These are phyloP conservation scores for Epithemia pelagica DNA, from an alignment of 108 stramenopile genomes.

Conservation along the genomic window DNA sequence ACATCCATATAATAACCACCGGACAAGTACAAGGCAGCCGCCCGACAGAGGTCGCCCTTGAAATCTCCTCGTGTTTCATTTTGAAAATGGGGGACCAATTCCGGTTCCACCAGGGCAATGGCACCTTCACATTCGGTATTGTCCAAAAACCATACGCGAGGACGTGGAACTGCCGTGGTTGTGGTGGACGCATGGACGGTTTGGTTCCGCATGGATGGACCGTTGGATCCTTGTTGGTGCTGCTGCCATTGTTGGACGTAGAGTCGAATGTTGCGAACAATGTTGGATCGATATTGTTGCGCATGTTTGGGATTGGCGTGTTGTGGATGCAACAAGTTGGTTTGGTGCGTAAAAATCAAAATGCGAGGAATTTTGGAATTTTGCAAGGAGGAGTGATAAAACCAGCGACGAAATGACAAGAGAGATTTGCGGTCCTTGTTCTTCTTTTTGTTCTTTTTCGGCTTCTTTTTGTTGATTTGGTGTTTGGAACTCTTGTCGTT, in stretches of 20 bases:
- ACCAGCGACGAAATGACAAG: too few species aligned
- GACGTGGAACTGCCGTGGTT: background rate
- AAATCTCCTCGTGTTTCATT: constrained; percentile 17
- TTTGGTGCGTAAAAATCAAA: constrained; percentile 64
- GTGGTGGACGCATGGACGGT: background rate
- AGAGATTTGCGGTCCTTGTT: too few species aligned
- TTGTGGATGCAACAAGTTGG: constrained; percentile 30
- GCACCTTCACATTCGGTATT: constrained; percentile 18
- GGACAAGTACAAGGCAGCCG: constrained; percentile 21
- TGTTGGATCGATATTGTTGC: background rate
- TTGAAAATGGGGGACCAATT: constrained; percentile 19
- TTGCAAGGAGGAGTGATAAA: background rate
- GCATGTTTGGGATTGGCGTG: background rate
- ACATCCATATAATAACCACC: constrained; percentile 40
- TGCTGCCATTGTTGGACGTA: background rate
- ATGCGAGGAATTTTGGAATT: constrained; percentile 39
- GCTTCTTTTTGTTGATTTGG: too few species aligned
- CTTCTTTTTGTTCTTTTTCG: too few species aligned
- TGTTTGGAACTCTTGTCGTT: too few species aligned
- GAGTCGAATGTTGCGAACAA: background rate
- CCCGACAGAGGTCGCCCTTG: constrained; percentile 32
- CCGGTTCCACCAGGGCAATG: constrained; percentile 20
- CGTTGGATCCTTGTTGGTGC: background rate
- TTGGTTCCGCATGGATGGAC: background rate
- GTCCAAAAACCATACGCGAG: constrained; percentile 12